phyloP scores from a whole-genome alignment of 257 asterid genomes.

The Rhazya stricta region DNA sequence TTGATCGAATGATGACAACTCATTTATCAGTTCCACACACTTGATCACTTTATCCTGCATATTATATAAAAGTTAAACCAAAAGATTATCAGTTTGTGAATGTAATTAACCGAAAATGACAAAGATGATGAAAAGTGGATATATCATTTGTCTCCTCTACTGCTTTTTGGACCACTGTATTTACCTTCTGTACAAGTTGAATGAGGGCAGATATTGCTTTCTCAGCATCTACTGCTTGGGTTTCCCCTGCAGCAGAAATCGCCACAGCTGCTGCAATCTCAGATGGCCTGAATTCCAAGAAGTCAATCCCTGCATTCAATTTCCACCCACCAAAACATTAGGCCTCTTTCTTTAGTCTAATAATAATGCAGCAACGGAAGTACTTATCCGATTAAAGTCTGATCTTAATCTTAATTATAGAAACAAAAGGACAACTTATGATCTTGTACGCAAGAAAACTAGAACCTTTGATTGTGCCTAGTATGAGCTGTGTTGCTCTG shows the following conservation, averaged over 20 bases:
- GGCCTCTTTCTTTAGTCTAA: background rate
- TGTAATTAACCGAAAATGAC: conserved; percentile 13
- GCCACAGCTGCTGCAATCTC: conserved; percentile 48
- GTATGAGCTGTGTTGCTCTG: conserved; percentile 29
- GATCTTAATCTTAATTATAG: background rate
- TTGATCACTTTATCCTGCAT: conserved; percentile 34
- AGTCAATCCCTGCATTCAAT: conserved; percentile 37
- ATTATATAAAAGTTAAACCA: background rate
- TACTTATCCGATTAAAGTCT: background rate
- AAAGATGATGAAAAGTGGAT: conserved; percentile 1
- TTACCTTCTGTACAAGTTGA: conserved; percentile 34
- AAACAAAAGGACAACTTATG: background rate
- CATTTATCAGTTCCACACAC: conserved; percentile 29
- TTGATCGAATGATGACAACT: conserved; percentile 12
- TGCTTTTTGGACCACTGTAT: conserved; percentile 24
- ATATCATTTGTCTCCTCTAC: background rate
- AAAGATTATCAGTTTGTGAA: background rate
- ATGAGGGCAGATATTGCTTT: conserved; percentile 28
- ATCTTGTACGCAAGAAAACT: background rate
- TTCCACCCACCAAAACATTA: conserved; percentile 18
- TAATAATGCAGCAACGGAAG: background rate
- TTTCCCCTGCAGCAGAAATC: conserved; percentile 31
- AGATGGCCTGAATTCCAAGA: conserved; percentile 43
- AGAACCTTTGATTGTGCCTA: conserved; percentile 32
- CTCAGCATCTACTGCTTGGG: conserved; percentile 26